Base-by-base conservation (phyloP, 768 basidiomycete species). In the Tulasnella sp. region DNA sequence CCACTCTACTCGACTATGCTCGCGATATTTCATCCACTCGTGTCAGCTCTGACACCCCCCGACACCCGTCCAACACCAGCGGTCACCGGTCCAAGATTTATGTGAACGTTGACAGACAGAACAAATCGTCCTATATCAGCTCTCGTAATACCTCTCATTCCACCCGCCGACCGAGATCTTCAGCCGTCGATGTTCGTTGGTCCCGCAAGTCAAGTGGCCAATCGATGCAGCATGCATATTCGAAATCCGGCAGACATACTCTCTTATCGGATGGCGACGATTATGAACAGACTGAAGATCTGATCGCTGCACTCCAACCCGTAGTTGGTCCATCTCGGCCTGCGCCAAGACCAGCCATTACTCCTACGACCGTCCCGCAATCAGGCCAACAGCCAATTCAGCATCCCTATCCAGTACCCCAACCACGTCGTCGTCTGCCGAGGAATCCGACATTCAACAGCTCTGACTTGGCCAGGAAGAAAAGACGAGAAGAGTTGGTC, bases 401-500 rank as follows among this genome's bases (percentile, higher is more conserved):
- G 45, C 17, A 39, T 14, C 15, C 37, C 27, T 4, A 42, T 14
- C 37, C 39, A 8, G 7, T 9, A 35, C 32, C 2, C 25, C 40
- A 5, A 6, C 54, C 27, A 40, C 15, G 19, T 39, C 15, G 9
- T 9, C 23, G 43, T 27, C 6, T 31, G 31, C 8, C 36, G 6
- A 19, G 23, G n/a, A 31, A 42, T 14, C 35, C 25, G 21, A 31
- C 36, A 15, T 58, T 36, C 2, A 29, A 49, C 36, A 21, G 48
- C 27, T 21, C 37, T n/a, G 52, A 36, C 9, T 41, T 7, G 56
- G 55, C 35, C 58, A 63, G 53, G 6, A 54, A 31, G 4, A 59
- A 60, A 12, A 56, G 51, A 2, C 58, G 64, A 19, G 67, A 64
- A 11, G 65, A 19, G 14, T 31, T 54, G 52, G 62, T 72, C 58